Base-by-base conservation (phyloP, 2,329 filamentous ascomycete species). In the Aspergillus sp. region DNA sequence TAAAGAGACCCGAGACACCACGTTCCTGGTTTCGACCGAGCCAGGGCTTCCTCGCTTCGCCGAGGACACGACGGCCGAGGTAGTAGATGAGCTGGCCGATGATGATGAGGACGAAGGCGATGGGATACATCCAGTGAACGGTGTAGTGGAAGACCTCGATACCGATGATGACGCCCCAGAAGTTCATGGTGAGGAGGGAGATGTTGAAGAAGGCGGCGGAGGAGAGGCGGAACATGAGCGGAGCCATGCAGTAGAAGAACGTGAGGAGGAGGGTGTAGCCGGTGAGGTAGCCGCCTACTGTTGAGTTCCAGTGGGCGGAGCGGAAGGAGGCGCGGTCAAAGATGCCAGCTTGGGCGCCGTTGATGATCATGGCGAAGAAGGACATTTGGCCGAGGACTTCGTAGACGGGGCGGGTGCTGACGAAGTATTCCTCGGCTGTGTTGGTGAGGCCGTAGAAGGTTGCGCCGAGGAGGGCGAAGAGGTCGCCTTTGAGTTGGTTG, bases 131-230 rank as follows among this genome's bases (percentile, higher is more conserved):
- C 76, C 81, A 95, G 70, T 95, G 87, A 45, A 98, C 81, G 33
- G 69, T 69, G 56, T 86, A 80, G 36, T 85, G 81, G 60, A 98
- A 95, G 39, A 97, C 87, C 62, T 84, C 79, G 54, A 94, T 81
- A 39, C 93, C 93, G 56, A 98, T 91, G 54, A 94, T 86, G 49
- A 95, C 86, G 52, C 90, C 90, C 93, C 93, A 98, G 72, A 97
- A 97, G 70, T 95, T 96, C 57, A 84, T 88, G 2, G 93, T 97
- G 47, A 98, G 75, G 52, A 98, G 74, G 6, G 86, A 91, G 59
- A 97, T 95, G 68, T 98, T 95, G 75, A 96, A 94, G 71, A 98
- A 96, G 13, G 90, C 91, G 3, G 93, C 93, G 11, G 82, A 87
- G 27, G 86, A 86, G 72, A 97, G 86, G 52, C 93, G 88, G 69